Base-by-base conservation (phyloP, 2,329 filamentous ascomycete species). In the Diaporthe helianthi region DNA sequence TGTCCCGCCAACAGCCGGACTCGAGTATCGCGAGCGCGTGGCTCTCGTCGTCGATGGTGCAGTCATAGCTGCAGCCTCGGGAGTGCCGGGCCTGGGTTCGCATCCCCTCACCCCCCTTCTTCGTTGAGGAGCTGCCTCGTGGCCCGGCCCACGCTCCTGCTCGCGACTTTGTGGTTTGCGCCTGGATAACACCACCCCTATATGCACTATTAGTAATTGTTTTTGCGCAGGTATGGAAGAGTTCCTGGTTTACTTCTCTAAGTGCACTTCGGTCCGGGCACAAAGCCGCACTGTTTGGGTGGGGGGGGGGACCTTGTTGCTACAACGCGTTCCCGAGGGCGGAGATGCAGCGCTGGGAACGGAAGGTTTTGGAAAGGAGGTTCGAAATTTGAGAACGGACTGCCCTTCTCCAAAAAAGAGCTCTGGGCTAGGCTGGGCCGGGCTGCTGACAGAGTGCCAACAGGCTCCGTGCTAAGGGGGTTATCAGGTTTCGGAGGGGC, bases 21-120 rank as follows among this genome's bases (percentile, higher is more conserved):
- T 89, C 71, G 86, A 87, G 74, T 83, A 86, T 67, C 86, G 85
- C 79, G 86, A 88, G 79, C 86, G 83, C 73, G 84, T 81, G 68
- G 84, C 79, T 79, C 85, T 80, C 72, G 82, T 84, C 75, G 79
- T 83, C 71, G 81, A 79, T 52, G 67, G 67, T 66, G 67, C 61
- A 54, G 41, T 65, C 70, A 71, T 71, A 13, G 54, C 66, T 61
- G 61, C 61, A 54, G 63, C 60, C 69, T 47, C 64, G 41, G 72
- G 67, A 70, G 73, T 73, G 70, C 71, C 70, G 47, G 71, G 60
- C 69, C 71, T 74, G 70, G 68, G 64, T 63, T 46, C 36, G 68
- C 72, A 74, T 68, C 73, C 71, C 68, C 70, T 38, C 72, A 73
- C 69, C 73, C 15, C 71, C 68, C 70, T 60, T 64, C 72, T 67